Conservation (phyloP, 2,329 filamentous ascomycete genomes). For the Colletotrichum spaethianum region DNA sequence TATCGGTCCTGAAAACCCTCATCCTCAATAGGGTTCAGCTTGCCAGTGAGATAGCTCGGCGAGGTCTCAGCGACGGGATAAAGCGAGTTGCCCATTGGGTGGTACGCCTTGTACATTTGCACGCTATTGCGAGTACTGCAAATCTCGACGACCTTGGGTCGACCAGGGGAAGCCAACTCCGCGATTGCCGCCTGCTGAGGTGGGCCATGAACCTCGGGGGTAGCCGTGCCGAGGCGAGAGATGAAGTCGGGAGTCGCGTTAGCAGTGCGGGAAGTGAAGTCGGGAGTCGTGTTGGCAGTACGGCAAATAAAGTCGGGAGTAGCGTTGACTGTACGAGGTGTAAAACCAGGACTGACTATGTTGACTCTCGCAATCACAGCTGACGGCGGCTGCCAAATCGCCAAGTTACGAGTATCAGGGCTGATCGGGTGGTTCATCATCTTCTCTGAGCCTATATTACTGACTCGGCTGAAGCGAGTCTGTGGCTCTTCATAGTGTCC, state of each 20-base stretch:
- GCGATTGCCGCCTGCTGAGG: constrained; percentile 40
- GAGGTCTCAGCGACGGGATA: constrained; percentile 30
- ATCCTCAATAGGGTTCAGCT: constrained; percentile 24
- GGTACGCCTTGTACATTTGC: constrained; percentile 39
- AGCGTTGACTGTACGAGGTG: constrained; percentile 14
- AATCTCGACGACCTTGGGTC: constrained; percentile 40
- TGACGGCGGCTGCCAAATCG: background rate
- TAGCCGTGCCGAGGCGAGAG: constrained; percentile 34
- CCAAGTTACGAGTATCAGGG: constrained; percentile 15
- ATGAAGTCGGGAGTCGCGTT: constrained; percentile 6
- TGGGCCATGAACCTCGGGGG: constrained; percentile 40
- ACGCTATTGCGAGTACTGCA: constrained; percentile 35
- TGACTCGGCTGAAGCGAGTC: constrained; percentile 37
- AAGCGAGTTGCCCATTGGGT: constrained; percentile 11
- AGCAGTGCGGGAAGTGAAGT: constrained; percentile 1
- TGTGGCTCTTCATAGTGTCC: constrained; percentile 40
- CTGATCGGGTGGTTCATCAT: constrained; percentile 41
- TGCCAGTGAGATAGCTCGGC: constrained; percentile 28
- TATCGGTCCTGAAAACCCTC: constrained; percentile 23
- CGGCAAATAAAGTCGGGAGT: constrained; percentile 30
- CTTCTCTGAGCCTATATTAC: constrained; percentile 15
- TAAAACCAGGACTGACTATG: constrained; percentile 16
- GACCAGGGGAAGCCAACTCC: constrained; percentile 39
- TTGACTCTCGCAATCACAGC: constrained; percentile 5
- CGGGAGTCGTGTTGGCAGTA: constrained; percentile 1